phyloP scores from a whole-genome alignment of 2,329 filamentous ascomycete genomes.

The Thermochaetoides dissita region DNA sequence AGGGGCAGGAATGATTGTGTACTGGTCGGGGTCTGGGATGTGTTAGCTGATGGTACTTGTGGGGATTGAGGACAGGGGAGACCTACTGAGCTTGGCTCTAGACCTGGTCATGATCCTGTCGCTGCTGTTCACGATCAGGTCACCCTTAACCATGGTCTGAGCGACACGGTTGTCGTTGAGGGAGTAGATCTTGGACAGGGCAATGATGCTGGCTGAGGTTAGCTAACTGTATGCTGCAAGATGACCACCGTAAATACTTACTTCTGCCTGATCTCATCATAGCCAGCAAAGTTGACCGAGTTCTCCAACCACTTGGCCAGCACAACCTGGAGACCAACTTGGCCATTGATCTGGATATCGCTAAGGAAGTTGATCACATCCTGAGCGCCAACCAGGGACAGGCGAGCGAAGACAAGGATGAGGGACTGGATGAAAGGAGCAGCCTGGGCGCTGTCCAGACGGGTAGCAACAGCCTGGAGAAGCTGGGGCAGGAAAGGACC shows the following conservation, averaged over 20 bases:
- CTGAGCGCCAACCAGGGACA: constrained; percentile 69
- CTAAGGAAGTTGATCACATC: constrained; percentile 89
- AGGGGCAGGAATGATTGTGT: constrained; percentile 71
- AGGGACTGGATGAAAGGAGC: constrained; percentile 90
- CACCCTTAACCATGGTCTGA: constrained; percentile 77
- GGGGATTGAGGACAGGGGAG: constrained; percentile 19
- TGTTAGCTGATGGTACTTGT: constrained; percentile 8
- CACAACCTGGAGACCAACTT: constrained; percentile 78
- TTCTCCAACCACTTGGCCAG: constrained; percentile 95
- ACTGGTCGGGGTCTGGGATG: constrained; percentile 64
- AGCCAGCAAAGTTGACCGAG: constrained; percentile 92
- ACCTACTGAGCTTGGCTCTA: constrained; percentile 61
- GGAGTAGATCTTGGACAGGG: constrained; percentile 78
- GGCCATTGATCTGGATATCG: constrained; percentile 63
- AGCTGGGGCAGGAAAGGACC: constrained; percentile 83
- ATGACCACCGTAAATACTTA: constrained; percentile 29
- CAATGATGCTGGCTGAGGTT: constrained; percentile 55
- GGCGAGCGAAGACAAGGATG: constrained; percentile 83
- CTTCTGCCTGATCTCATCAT: constrained; percentile 95
- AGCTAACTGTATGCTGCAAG: constrained; percentile 18
- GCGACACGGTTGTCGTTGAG: constrained; percentile 69
- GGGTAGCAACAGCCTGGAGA: constrained; percentile 72
- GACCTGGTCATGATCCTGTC: constrained; percentile 90
- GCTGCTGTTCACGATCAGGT: constrained; percentile 67
- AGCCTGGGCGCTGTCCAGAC: constrained; percentile 68